These are phyloP conservation scores for Austroboletus niveus DNA, from an alignment of 1,284 basidiomycete genomes.

Conservation along the genomic window DNA sequence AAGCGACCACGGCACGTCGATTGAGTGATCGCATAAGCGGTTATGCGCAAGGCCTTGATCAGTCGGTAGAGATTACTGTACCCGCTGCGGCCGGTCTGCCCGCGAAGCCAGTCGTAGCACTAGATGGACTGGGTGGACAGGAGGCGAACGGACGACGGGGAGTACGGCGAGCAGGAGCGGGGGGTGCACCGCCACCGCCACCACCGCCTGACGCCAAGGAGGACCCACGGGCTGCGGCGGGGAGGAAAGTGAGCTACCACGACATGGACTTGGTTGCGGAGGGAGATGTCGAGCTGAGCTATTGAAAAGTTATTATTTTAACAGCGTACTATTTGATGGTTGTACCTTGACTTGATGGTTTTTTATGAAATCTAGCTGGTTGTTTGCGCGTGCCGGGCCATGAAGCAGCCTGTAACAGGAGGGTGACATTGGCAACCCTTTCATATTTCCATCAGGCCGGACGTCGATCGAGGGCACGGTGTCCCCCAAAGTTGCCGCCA, in stretches of 20 bases:
- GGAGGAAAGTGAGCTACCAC: constrained; percentile 80
- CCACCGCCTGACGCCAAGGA: constrained; percentile 84
- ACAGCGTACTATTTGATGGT: constrained; percentile 24
- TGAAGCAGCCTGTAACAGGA: constrained; percentile 33
- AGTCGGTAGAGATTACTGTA: constrained; percentile 42
- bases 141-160: constrained; percentile 39
- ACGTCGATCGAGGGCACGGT: constrained; percentile 33
- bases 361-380: constrained; percentile 29
- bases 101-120: constrained; percentile 64
- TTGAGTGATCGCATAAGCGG: constrained; percentile 77
- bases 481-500: constrained; percentile 14
- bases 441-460: constrained; percentile 23
- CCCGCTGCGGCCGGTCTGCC: constrained; percentile 70
- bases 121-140: constrained; percentile 49
- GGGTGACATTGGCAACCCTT: constrained; percentile 28
- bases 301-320: constrained; percentile 46
- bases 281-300: constrained; percentile 78
- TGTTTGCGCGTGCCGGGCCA: constrained; percentile 17
- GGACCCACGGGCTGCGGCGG: constrained; percentile 80
- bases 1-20: constrained; percentile 53
- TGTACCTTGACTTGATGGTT: constrained; percentile 15
- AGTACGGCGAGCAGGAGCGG: constrained; percentile 36
- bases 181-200: constrained; percentile 55
- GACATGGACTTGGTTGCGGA: constrained; percentile 87
- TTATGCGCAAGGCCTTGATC: constrained; percentile 55